These are phyloP conservation scores for Amanita phalloides DNA, from an alignment of 768 basidiomycete genomes.

Conservation along the genomic window DNA sequence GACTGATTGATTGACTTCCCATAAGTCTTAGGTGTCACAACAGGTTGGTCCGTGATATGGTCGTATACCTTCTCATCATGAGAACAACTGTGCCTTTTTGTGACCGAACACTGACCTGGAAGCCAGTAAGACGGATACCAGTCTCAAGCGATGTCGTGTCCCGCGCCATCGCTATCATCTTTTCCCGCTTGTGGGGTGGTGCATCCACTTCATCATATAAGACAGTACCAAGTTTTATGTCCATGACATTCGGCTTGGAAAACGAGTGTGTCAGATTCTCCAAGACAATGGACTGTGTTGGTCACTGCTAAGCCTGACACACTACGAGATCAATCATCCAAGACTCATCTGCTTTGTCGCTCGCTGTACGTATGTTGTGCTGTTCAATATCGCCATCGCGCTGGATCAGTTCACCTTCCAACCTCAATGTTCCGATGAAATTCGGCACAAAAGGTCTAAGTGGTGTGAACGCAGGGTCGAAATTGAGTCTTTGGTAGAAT, in stretches of 20 bases:
- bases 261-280: constrained; percentile 76
- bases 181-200: constrained; percentile 59
- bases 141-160: constrained; percentile 65
- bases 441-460: constrained; percentile 57
- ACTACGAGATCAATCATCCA: not conserved
- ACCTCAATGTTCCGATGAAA: constrained; percentile 69
- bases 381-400: constrained; percentile 13
- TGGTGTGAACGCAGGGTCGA: constrained; percentile 25
- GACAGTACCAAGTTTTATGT: constrained; percentile 87
- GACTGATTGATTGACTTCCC: constrained; percentile 63
- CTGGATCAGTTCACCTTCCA: constrained; percentile 51
- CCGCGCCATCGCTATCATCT: constrained; percentile 65
- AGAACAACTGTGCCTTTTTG: not conserved
- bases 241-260: constrained; percentile 75
- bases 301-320: not conserved
- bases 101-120: constrained; percentile 51
- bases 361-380: not conserved
- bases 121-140: constrained; percentile 81
- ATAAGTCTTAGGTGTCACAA: constrained; percentile 62
- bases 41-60: constrained; percentile 38
- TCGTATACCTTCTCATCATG: constrained; percentile 54
- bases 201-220: constrained; percentile 62
- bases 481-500: constrained; percentile 56
- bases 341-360: constrained; percentile 35
- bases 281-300: constrained; percentile 64